A percentile compares a stretch with the other conserved stretches of the same genome.
phyloP scores from a whole-genome alignment of 1,284 basidiomycete genomes.

The Volvariella surrecta region DNA sequence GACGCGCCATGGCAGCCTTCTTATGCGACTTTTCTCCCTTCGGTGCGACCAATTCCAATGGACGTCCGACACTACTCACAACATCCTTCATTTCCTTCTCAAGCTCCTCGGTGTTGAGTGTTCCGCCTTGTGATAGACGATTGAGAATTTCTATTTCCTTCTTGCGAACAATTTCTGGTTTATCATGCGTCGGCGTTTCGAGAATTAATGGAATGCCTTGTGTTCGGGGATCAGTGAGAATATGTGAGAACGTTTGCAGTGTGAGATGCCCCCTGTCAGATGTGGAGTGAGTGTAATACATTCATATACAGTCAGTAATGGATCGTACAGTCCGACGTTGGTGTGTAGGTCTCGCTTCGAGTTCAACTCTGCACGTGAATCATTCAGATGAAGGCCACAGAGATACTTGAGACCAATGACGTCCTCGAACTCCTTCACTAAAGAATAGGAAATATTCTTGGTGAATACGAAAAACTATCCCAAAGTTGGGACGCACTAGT shows the following conservation, averaged over 20 bases:
- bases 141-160: conserved; percentile 62
- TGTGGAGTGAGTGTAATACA: not conserved
- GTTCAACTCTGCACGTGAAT: conserved; percentile 60
- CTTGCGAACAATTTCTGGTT: conserved; percentile 54
- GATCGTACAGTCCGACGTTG: conserved; percentile 70
- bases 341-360: conserved; percentile 76
- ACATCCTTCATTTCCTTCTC: too few species aligned
- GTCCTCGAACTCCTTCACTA: conserved; percentile 56
- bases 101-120: too few species aligned
- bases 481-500: conserved; percentile 25
- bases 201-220: conserved; percentile 72
- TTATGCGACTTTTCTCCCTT: too few species aligned
- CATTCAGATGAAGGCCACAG: conserved; percentile 80
- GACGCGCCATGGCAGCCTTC: too few species aligned
- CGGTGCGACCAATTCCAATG: too few species aligned
- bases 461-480: conserved; percentile 3
- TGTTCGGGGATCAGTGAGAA: conserved; percentile 64
- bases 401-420: conserved; percentile 68
- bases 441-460: not conserved
- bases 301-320: conserved; percentile 2
- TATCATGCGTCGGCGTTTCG: conserved; percentile 68
- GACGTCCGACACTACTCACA: too few species aligned
- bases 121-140: conserved; percentile 23
- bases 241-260: conserved; percentile 53
- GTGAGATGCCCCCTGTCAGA: conserved; percentile 56